Percentiles rank a stretch among this genome's conserved stretches.
phyloP scores from a whole-genome alignment of 2,329 filamentous ascomycete species.

The Sarocladiaceae sp. region DNA sequence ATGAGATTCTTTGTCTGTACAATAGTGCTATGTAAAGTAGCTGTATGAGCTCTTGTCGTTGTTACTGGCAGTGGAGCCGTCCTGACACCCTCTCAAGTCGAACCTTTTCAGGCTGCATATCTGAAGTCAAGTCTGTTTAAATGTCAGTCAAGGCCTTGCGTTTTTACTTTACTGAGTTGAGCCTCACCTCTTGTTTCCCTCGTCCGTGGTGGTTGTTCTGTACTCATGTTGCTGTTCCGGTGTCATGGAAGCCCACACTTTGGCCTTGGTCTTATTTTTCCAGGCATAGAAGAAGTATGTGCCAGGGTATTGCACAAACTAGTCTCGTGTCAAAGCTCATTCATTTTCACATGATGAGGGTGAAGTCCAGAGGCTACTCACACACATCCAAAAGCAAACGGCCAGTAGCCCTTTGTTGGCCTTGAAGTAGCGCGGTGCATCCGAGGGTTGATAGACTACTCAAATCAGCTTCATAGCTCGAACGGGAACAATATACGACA shows the following conservation, averaged over 20 bases:
- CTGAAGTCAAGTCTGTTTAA: constrained; percentile 11
- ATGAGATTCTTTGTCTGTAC: no score
- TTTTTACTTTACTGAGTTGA: not conserved
- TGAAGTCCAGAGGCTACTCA: constrained; percentile 19
- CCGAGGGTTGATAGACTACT: constrained; percentile 28
- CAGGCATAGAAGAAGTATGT: constrained; percentile 32
- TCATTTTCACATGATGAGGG: not conserved
- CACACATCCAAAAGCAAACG: constrained; percentile 32
- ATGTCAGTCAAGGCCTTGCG: not conserved
- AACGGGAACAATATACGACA: not conserved
- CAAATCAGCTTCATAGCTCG: constrained; percentile 10
- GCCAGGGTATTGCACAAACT: constrained; percentile 29
- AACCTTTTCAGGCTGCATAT: constrained; percentile 10
- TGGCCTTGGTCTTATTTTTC: constrained; percentile 30
- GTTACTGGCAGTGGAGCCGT: no score
- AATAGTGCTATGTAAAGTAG: no score
- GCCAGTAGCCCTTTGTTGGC: constrained; percentile 30
- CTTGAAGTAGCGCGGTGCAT: constrained; percentile 30
- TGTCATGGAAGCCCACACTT: constrained; percentile 31
- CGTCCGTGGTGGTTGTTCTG: constrained; percentile 35
- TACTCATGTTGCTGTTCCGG: constrained; percentile 35
- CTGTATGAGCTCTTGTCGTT: no score
- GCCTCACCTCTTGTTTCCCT: constrained; percentile 12
- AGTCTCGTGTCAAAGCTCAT: not conserved
- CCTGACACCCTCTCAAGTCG: no score